Conservation (phyloP, 352 stramenopile species). For the Phytophthora ohioensis region DNA sequence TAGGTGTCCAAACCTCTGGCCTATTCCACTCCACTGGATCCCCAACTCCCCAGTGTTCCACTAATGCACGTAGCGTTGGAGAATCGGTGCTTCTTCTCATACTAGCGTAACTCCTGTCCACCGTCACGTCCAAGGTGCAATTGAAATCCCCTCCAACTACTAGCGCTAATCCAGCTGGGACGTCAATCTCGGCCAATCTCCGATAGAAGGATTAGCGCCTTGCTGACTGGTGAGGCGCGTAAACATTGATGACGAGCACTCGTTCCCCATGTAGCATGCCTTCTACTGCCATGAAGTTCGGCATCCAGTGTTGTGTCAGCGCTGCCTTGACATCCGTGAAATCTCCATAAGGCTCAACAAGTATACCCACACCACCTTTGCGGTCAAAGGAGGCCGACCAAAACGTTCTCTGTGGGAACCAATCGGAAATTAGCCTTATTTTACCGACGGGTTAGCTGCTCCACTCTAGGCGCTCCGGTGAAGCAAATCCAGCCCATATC, state of each 20-base stretch:
- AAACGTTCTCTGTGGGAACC: too few relatives aligned
- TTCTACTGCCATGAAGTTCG: background rate
- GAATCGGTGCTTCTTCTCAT: background rate
- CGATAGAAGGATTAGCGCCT: background rate
- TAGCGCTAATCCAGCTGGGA: background rate
- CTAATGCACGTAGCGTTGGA: background rate
- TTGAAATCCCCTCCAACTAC: slow-evolving; percentile 8
- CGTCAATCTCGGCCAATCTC: background rate
- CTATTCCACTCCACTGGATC: background rate
- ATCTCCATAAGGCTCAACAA: background rate
- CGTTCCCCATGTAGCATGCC: background rate
- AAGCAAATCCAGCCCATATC: too few relatives aligned
- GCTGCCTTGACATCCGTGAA: background rate
- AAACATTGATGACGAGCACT: background rate
- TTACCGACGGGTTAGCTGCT: too few relatives aligned
- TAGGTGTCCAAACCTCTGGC: background rate
- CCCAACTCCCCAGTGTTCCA: background rate
- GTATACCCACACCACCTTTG: too few relatives aligned
- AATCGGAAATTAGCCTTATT: too few relatives aligned
- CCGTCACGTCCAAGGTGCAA: background rate
- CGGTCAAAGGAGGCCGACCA: too few relatives aligned
- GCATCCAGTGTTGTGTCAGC: background rate
- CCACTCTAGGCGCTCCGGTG: too few relatives aligned
- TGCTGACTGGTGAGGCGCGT: background rate
- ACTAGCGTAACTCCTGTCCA: background rate